Base-by-base conservation (phyloP, 352 stramenopile species). In the Phytophthora cryptogea region DNA sequence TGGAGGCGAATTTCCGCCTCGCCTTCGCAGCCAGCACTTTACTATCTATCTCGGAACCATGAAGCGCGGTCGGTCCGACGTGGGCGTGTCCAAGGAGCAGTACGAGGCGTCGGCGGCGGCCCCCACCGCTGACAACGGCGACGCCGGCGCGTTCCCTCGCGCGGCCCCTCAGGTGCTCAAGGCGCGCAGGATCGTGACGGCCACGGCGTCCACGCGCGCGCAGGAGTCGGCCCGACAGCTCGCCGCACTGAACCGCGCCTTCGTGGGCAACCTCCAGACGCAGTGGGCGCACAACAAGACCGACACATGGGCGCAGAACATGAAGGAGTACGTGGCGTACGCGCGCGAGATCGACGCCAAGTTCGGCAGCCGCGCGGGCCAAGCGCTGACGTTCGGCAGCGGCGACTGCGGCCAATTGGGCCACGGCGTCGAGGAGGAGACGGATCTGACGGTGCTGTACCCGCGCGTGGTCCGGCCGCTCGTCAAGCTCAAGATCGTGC, bases 381-480 rank as follows among this genome's bases (percentile, higher is more conserved):
- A 78, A 51, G 51, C 88, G 13, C 55, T 96, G 40, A 93, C 83
- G 5, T 98, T 97, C 54, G 94, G 94, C 31, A 92, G 74, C 46
- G 94, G 93, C n/a, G 94, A 98, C 64, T 96, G 88, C 60, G 90
- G 85, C 13, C 94, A 98, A 50, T 62, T 98, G n/a, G 95, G 88
- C 31, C 90, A 97, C 66, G 79, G 84, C n/a, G 86, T 94, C 7
- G 76, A 95, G 1, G 80, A 92, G 10, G 77, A 92, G 20, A 72
- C 80, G 10, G 74, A 94, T 48, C 73, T 97, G 33, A 91, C 90
- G 61, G 78, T 87, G 54, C 78, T 77, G 53, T 91, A 79, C 50
- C 86, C 86, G n/a, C 75, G 80, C 2, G 62, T 83, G 4, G 61
- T 95, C 11, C 33, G 31, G 5, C 50, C 72, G 6, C 63, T 96